Evolutionary conservation across 2,329 filamentous ascomycete species (phyloP).

Genomic region (Cytospora leucostoma): DNA sequence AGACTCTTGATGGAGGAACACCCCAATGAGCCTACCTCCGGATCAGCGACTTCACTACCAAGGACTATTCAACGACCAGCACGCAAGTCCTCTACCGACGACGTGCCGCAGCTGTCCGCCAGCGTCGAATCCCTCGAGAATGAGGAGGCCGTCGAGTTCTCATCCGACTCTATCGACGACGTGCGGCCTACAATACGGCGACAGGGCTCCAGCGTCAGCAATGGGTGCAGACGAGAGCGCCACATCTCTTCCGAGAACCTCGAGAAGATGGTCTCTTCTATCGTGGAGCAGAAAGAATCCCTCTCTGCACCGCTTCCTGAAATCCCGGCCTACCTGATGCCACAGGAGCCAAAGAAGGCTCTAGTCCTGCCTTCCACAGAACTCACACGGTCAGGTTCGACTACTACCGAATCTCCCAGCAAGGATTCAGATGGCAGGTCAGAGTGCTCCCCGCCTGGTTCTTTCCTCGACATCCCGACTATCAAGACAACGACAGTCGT

Average conservation of each 20-base stretch:
- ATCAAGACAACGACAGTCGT: slow-evolving; percentile 66
- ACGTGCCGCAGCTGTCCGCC: slow-evolving; percentile 72
- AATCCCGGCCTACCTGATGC: slow-evolving; percentile 40
- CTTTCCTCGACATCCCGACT: slow-evolving; percentile 52
- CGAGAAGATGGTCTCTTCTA: slow-evolving; percentile 91
- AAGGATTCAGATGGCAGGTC: slow-evolving; percentile 64
- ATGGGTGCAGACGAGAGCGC: slow-evolving; percentile 73
- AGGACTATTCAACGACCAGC: slow-evolving; percentile 46
- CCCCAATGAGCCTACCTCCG: slow-evolving; percentile 16
- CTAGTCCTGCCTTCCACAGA: slow-evolving; percentile 33
- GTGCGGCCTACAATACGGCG: slow-evolving; percentile 67
- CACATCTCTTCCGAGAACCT: slow-evolving; percentile 92
- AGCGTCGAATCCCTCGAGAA: slow-evolving; percentile 75
- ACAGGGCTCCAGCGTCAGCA: slow-evolving; percentile 70
- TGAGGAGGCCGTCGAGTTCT: slow-evolving; percentile 65
- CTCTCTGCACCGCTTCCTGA: slow-evolving; percentile 57
- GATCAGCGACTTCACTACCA: slow-evolving; percentile 51
- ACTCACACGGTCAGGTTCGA: slow-evolving; percentile 45
- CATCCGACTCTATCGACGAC: slow-evolving; percentile 58
- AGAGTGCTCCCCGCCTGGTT: slow-evolving; percentile 39
- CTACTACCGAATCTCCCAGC: slow-evolving; percentile 50
- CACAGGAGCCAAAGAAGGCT: slow-evolving; percentile 50
- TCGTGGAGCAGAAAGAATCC: slow-evolving; percentile 82
- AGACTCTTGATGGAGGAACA: slow-evolving; percentile 87
- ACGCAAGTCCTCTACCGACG: slow-evolving; percentile 43